Evolutionary conservation across 345 rosid species (phyloP).

Genomic region (Rhodamnia argentea): DNA sequence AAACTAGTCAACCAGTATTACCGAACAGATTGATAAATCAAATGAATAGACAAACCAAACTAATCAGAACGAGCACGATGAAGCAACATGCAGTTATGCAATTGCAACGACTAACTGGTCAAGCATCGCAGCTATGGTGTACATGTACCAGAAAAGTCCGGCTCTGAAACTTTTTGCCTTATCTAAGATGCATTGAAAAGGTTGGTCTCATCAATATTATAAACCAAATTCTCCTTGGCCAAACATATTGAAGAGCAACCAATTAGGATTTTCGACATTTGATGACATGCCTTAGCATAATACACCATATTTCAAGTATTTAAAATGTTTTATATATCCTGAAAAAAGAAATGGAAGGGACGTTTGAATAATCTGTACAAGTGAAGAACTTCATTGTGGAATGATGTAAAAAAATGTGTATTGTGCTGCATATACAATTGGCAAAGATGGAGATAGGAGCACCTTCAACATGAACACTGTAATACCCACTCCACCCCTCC

Average conservation of each 20-base stretch:
- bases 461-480: not conserved
- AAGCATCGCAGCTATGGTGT: not conserved
- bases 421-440: not conserved
- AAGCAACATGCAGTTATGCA: not conserved
- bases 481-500: not conserved
- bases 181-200: not conserved
- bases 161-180: not conserved
- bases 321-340: not conserved
- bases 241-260: not conserved
- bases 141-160: not conserved
- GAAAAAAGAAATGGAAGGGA: not conserved
- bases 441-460: not conserved
- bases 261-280: not conserved
- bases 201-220: not conserved
- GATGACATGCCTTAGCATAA: not conserved
- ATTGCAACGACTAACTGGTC: not conserved
- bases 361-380: not conserved
- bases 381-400: not conserved
- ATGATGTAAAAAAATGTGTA: not conserved
- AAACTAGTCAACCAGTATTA: not conserved
- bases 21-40: not conserved
- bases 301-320: not conserved
- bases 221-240: not conserved
- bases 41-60: not conserved
- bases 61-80: not conserved